Conservation (phyloP, 2,329 filamentous ascomycete genomes). For the Coleophoma cylindrospora region DNA sequence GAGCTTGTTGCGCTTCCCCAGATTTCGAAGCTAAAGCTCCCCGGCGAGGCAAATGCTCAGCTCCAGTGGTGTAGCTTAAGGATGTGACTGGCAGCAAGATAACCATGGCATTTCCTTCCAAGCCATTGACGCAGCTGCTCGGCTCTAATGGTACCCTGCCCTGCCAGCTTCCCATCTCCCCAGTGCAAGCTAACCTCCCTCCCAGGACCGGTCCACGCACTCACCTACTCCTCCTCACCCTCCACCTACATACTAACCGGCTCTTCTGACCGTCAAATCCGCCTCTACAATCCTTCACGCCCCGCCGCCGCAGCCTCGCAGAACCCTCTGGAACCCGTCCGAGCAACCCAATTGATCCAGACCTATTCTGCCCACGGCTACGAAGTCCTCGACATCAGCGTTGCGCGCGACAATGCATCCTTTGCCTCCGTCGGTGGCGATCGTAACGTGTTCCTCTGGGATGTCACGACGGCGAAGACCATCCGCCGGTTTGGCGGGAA, state of each 20-base stretch:
- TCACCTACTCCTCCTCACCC: constrained; percentile 67
- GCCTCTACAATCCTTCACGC: constrained; percentile 75
- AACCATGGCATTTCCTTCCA: constrained; percentile 34
- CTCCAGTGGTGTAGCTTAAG: too few species aligned
- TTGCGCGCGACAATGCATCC: constrained; percentile 71
- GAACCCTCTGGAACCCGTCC: constrained; percentile 33
- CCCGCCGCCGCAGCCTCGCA: constrained; percentile 31
- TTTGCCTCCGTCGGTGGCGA: constrained; percentile 90
- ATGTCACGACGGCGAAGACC: constrained; percentile 77
- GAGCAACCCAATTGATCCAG: constrained; percentile 62
- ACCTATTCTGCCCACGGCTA: constrained; percentile 89
- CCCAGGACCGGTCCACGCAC: constrained; percentile 65
- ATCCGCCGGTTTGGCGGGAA: constrained; percentile 66
- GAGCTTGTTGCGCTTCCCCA: too few species aligned
- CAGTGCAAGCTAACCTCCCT: constrained; percentile 1
- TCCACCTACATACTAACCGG: constrained; percentile 81
- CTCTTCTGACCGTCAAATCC: constrained; percentile 76
- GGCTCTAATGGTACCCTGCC: constrained; percentile 50
- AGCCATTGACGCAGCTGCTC: constrained; percentile 48
- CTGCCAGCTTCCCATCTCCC: not conserved
- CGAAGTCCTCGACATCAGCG: constrained; percentile 76
- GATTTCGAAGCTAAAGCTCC: too few species aligned
- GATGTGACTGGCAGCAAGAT: not conserved
- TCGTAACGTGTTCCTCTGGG: constrained; percentile 89
- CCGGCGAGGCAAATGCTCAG: too few species aligned